Percentiles rank a stretch among this genome's conserved stretches.
Conservation (phyloP, 2,329 filamentous ascomycete species). For the Pseudonectria buxi region DNA sequence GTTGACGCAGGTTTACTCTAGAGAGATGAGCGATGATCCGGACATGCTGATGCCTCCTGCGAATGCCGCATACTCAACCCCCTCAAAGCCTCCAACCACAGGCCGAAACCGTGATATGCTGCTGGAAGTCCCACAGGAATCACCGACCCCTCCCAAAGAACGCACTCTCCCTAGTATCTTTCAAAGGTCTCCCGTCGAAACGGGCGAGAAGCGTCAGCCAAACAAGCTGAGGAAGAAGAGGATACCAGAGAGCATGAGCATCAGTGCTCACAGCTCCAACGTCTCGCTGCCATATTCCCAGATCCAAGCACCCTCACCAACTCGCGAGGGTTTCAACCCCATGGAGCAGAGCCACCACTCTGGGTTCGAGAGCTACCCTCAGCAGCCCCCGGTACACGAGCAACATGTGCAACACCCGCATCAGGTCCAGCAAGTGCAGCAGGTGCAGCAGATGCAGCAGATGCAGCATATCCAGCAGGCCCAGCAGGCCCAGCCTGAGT, state of each 20-base stretch:
- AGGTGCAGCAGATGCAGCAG: conserved; percentile 12
- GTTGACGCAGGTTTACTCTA: conserved; percentile 28
- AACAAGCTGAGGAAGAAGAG: conserved; percentile 91
- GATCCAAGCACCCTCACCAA: conserved; percentile 40
- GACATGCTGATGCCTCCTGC: conserved; percentile 23
- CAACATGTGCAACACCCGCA: conserved; percentile 10
- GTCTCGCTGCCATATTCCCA: conserved; percentile 55
- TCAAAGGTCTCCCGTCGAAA: conserved; percentile 56
- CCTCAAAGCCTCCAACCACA: conserved; percentile 24
- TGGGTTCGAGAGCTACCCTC: conserved; percentile 11
- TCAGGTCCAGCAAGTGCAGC: conserved; percentile 13
- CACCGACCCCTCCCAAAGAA: conserved; percentile 55
- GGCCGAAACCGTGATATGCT: conserved; percentile 45
- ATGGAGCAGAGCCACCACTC: conserved; percentile 30
- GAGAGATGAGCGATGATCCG: conserved; percentile 15
- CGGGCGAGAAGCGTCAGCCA: conserved; percentile 62
- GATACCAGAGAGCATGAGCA: conserved; percentile 67
- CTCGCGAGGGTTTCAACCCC: conserved; percentile 39
- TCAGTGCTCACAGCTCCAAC: conserved; percentile 85
- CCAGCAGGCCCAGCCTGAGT: conserved; percentile 1
- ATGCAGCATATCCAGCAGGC: conserved; percentile 4
- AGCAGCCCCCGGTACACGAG: conserved; percentile 13
- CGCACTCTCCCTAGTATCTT: conserved; percentile 64
- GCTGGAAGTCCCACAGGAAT: conserved; percentile 34
- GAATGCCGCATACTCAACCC: conserved; percentile 19